Percentiles rank a stretch among this genome's conserved stretches.
These are phyloP conservation scores for Xerocomus cyaneibrunnescens DNA, from an alignment of 1,284 basidiomycete genomes.

Conservation along the genomic window DNA sequence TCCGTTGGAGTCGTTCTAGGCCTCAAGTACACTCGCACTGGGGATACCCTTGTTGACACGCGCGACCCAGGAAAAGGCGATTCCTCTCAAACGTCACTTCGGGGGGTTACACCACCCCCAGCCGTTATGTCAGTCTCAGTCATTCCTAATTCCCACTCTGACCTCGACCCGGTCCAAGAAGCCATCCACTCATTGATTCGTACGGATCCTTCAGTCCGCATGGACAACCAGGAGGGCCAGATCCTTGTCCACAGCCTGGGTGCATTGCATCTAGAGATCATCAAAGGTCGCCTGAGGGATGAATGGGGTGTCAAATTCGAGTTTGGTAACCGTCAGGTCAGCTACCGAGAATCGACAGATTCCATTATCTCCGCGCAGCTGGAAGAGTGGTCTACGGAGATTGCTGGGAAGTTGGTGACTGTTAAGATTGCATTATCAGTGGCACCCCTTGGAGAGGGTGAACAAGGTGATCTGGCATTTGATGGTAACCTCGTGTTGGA, in stretches of 20 bases:
- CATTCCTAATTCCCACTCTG: conserved; percentile 79
- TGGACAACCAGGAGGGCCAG: conserved; percentile 79
- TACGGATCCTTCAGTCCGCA: conserved; percentile 82
- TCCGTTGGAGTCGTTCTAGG: conserved; percentile 86
- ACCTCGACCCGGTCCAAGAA: conserved; percentile 72
- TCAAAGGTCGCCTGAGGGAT: conserved; percentile 73
- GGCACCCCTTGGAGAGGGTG: conserved; percentile 50
- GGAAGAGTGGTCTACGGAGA: conserved; percentile 60
- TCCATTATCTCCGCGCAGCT: conserved; percentile 29
- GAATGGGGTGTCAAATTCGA: conserved; percentile 82
- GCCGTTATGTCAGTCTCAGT: conserved; percentile 79
- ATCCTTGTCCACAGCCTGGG: conserved; percentile 83
- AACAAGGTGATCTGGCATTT: conserved; percentile 66
- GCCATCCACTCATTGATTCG: conserved; percentile 76
- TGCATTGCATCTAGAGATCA: conserved; percentile 84
- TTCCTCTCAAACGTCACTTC: conserved; percentile 43
- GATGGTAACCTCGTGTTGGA: conserved; percentile 72
- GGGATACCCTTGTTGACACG: conserved; percentile 75
- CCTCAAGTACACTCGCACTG: conserved; percentile 80
- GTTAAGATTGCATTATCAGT: conserved; percentile 55
- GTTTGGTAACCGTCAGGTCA: conserved; percentile 75
- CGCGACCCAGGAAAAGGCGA: conserved; percentile 36
- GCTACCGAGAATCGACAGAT: conserved; percentile 73
- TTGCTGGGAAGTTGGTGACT: conserved; percentile 49
- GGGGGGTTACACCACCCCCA: conserved; percentile 70